Percentiles rank a stretch among this genome's conserved stretches.
phyloP scores from a whole-genome alignment of 768 basidiomycete species.

The Fomitopsis serialis region DNA sequence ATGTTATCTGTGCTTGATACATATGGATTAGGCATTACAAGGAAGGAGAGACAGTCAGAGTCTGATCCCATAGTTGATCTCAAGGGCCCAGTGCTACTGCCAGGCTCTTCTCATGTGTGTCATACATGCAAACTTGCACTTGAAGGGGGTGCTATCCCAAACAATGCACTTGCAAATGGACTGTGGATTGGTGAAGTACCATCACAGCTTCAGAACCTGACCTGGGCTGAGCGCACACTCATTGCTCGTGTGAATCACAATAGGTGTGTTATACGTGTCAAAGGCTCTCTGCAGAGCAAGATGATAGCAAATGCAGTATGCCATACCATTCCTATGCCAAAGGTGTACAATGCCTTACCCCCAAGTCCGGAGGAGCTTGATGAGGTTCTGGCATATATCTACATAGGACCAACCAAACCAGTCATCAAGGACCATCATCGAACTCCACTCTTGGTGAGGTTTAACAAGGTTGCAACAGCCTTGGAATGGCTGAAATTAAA shows the following conservation, averaged over 20 bases:
- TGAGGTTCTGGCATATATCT: conserved; percentile 24
- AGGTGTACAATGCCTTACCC: conserved; percentile 28
- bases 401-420: conserved; percentile 27
- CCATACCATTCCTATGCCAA: conserved; percentile 26
- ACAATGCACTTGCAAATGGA: conserved; percentile 11
- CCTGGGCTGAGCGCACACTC: conserved; percentile 10
- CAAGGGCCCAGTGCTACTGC: too few relatives aligned
- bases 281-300: conserved; percentile 14
- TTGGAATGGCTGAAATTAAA: conserved; percentile 14
- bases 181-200: conserved; percentile 17
- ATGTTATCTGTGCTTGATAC: too few relatives aligned
- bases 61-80: too few relatives aligned
- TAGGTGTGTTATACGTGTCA: conserved; percentile 13
- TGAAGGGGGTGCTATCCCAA: background rate
- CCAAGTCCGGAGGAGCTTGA: conserved; percentile 27
- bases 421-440: conserved; percentile 18
- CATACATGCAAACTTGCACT: background rate
- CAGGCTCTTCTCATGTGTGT: background rate
- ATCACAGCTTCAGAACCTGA: conserved; percentile 3
- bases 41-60: too few relatives aligned
- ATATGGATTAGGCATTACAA: too few relatives aligned
- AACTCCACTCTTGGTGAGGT: conserved; percentile 12
- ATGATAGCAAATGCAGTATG: conserved; percentile 31
- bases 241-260: conserved; percentile 11
- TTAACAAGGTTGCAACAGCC: conserved; percentile 6